phyloP scores from a whole-genome alignment of 176 grass and related monocot genomes.

The Rhynchospora pubera region DNA sequence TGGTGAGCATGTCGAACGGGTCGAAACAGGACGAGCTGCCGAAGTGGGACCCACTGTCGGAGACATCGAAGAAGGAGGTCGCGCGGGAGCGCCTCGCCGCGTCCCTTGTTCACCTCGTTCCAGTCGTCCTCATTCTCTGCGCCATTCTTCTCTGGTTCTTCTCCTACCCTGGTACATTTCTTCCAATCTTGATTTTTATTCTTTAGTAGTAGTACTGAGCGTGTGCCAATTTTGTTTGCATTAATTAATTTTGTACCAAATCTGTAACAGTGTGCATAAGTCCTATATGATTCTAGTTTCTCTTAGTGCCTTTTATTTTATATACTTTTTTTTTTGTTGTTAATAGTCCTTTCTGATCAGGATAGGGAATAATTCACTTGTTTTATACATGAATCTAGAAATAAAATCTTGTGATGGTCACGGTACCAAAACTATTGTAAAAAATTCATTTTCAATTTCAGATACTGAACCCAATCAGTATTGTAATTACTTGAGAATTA shows the following conservation, averaged over 20 bases:
- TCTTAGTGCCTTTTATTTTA: background rate
- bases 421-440: background rate
- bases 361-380: background rate
- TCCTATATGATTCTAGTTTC: background rate
- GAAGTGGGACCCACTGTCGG: slow-evolving; percentile 44
- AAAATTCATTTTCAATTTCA: background rate
- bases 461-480: too few species aligned
- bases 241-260: background rate
- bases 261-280: background rate
- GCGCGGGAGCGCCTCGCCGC: slow-evolving; percentile 41
- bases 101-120: slow-evolving; percentile 54
- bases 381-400: background rate
- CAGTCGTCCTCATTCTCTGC: slow-evolving; percentile 56
- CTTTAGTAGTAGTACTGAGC: background rate
- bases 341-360: background rate
- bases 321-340: background rate
- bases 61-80: slow-evolving; percentile 62
- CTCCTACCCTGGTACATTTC: slow-evolving; percentile 28
- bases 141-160: slow-evolving; percentile 66
- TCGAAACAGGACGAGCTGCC: slow-evolving; percentile 48
- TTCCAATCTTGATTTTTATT: background rate
- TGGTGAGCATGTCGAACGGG: slow-evolving; percentile 30
- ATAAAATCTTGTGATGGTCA: background rate
- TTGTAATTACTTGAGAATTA: too few species aligned
- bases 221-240: background rate